Evolutionary conservation across 176 grass and related monocot genomes (phyloP), one percentile per base, ranked within the genome.

Genomic region (Ensete ventricosum): DNA sequence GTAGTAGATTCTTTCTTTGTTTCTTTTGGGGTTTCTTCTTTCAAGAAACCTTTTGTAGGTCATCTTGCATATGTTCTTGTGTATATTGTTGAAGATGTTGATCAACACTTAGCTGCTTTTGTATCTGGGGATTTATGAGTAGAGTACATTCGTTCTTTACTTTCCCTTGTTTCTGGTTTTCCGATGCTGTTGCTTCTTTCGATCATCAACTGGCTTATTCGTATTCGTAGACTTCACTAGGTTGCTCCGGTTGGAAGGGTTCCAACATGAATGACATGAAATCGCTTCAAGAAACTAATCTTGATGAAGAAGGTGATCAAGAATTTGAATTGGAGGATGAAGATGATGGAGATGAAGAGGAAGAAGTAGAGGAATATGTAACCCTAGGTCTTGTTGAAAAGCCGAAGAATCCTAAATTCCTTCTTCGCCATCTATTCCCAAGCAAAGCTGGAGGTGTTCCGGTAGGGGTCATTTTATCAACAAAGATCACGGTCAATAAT

Each of bases 381-480:
- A 77, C 75, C 50, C 50, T 99, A 17, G 95, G 95, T 11, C 76
- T 89, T 27, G 51, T 91, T 23, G 76, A 89, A 76, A 91, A 94
- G 78, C 73, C 76, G 0, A 89, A 85, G 60, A 73, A 55, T 64
- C 86, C 84, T 10, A 82, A 76, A 9, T 81, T 83, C 54, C 84
- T 99, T 48, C 90, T 94, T 25, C 82, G 88, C 73, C 90, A 94
- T 54, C 52, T 85, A 19, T 99, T 99, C 76, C 90, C 90, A 50
- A 87, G 84, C 80, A 99, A 99, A 90, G 88, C 76, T n/a, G 88
- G 95, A 53, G 86, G 84, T 53, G 72, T 81, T 59, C 95, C 88
- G 58, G 84, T 94, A 34, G 10, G 74, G 70, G 26, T 50, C 55
- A 17, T 17, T 25, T 53, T 27, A 13, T 13, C 1, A 22, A 73